Conservation (phyloP, 1,284 basidiomycete species). For the Austroboletus niveus region DNA sequence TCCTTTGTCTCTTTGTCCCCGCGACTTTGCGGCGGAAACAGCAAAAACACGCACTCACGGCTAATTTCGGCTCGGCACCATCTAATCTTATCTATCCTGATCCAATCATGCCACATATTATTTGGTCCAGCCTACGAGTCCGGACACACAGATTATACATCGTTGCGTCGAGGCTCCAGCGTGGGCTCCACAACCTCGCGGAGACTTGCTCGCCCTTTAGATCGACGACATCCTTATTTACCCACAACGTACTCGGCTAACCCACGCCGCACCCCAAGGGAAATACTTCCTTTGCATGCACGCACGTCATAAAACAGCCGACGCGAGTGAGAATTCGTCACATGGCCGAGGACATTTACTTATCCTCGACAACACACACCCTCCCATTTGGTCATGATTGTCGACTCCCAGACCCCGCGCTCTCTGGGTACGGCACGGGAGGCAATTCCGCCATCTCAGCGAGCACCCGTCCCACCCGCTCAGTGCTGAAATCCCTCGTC, state of each 20-base stretch:
- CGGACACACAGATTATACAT: constrained; percentile 15
- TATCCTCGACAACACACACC: too few relatives aligned
- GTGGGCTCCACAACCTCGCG: constrained; percentile 31
- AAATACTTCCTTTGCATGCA: constrained; percentile 17
- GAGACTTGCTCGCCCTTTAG: constrained; percentile 11
- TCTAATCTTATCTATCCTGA: constrained; percentile 33
- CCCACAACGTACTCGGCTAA: constrained; percentile 30
- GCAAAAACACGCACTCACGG: not conserved
- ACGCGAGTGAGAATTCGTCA: constrained; percentile 7
- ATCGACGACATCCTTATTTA: constrained; percentile 21
- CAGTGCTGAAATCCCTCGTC: constrained; percentile 41
- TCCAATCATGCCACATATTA: constrained; percentile 14
- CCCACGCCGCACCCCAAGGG: constrained; percentile 15
- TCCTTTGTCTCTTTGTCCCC: constrained; percentile 5
- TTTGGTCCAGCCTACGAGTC: constrained; percentile 4
- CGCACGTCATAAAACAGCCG: constrained; percentile 22
- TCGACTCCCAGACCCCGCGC: constrained; percentile 1
- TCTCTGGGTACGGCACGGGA: constrained; percentile 23
- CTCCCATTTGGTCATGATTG: constrained; percentile 4
- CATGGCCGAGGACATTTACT: constrained; percentile 12
- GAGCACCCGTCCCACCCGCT: constrained; percentile 24
- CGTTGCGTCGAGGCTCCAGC: constrained; percentile 30
- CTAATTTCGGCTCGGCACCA: constrained; percentile 12
- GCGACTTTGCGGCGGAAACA: constrained; percentile 5
- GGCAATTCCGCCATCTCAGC: constrained; percentile 17